Evolutionary conservation across 1,139 yeast genomes (phyloP).

Genomic region (Kodamaea sp.): DNA sequence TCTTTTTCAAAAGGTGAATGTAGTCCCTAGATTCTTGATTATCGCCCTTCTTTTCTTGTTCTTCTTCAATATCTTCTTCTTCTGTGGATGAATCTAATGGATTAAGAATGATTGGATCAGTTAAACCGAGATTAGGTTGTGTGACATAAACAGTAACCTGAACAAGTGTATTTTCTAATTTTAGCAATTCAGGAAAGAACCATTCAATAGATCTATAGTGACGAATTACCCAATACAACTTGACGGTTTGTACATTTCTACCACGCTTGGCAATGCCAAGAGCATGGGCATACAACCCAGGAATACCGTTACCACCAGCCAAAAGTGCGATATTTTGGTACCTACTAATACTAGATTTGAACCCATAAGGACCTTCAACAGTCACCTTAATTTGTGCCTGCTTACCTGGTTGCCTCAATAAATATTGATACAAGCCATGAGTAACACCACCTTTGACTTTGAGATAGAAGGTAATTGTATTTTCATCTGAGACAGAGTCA

Average conservation of each 20-base stretch:
- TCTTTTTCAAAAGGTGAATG: slow-evolving; percentile 14
- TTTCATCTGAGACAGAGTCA: slow-evolving; percentile 27
- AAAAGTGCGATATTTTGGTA: slow-evolving; percentile 54
- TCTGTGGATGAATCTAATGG: slow-evolving; percentile 10
- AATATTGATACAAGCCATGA: slow-evolving; percentile 36
- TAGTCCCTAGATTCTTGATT: slow-evolving; percentile 13
- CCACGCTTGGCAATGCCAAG: slow-evolving; percentile 19
- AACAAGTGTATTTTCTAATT: slow-evolving; percentile 28
- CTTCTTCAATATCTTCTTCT: slow-evolving; percentile 13
- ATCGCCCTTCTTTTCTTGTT: slow-evolving; percentile 14
- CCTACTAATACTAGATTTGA: slow-evolving; percentile 32
- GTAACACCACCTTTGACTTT: slow-evolving; percentile 42
- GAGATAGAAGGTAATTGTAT: slow-evolving; percentile 30
- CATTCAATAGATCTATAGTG: slow-evolving; percentile 33
- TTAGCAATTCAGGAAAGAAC: slow-evolving; percentile 25
- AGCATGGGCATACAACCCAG: slow-evolving; percentile 43
- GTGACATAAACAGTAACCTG: slow-evolving; percentile 36
- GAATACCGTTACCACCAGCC: slow-evolving; percentile 75
- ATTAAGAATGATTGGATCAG: slow-evolving; percentile 14
- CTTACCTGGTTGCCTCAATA: slow-evolving; percentile 43
- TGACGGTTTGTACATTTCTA: slow-evolving; percentile 16
- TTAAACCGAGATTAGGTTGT: slow-evolving; percentile 19
- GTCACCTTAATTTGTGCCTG: slow-evolving; percentile 30
- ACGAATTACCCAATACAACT: slow-evolving; percentile 49
- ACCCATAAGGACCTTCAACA: slow-evolving; percentile 46